phyloP scores from a whole-genome alignment of 2,329 filamentous ascomycete genomes.

The Aureobasidium sp. region DNA sequence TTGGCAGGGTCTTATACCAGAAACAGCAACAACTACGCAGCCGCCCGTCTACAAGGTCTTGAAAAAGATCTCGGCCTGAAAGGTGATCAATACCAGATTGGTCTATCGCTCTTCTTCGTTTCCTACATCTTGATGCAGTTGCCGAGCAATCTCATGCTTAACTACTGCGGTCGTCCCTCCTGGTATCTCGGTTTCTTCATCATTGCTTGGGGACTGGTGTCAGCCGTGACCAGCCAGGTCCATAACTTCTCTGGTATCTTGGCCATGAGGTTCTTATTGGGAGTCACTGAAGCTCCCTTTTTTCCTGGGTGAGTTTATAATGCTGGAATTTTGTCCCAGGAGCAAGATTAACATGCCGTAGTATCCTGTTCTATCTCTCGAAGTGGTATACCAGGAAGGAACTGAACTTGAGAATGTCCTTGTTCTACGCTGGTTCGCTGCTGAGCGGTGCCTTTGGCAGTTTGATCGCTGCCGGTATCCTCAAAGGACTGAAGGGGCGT shows the following conservation, averaged over 20 bases:
- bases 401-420: conserved; percentile 57
- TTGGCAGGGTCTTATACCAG: neutral
- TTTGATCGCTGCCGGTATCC: conserved; percentile 54
- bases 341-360: neutral
- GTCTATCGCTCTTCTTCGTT: conserved; percentile 17
- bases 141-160: conserved; percentile 41
- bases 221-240: conserved; percentile 38
- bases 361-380: conserved; percentile 52
- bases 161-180: conserved; percentile 38
- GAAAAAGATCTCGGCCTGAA: conserved; percentile 53
- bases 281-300: conserved; percentile 30
- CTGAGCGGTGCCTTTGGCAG: conserved; percentile 68
- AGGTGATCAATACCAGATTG: conserved; percentile 58
- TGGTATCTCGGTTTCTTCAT: conserved; percentile 36
- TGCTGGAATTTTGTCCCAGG: no score
- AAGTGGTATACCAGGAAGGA: conserved; percentile 66
- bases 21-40: conserved; percentile 53
- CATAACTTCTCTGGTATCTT: conserved; percentile 37
- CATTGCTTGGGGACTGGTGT: conserved; percentile 41
- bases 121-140: conserved; percentile 31
- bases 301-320: conserved; percentile 23
- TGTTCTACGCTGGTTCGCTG: conserved; percentile 61
- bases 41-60: conserved; percentile 58
- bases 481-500: conserved; percentile 54
- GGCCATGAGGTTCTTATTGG: conserved; percentile 41